Base-by-base conservation (phyloP, 768 basidiomycete genomes). In the Lepiota brunneoincarnata region DNA sequence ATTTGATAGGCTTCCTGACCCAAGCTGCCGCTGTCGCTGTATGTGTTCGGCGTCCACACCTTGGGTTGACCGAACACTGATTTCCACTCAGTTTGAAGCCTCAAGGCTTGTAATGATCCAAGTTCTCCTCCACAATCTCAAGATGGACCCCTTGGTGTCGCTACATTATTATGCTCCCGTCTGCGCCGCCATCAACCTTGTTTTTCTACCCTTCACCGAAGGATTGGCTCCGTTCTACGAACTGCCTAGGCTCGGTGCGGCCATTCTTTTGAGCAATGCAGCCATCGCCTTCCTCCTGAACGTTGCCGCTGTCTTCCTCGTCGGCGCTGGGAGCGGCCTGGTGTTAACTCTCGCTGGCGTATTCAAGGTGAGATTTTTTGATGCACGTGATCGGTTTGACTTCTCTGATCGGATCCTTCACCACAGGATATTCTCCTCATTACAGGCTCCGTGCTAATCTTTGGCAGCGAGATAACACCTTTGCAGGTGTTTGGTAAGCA, bases 101-200 rank as follows among this genome's bases (percentile, higher is more conserved):
- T 89, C 90, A 17, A 89, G 96, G 37, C 81, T 98, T 11, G 93
- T 98, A 20, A 93, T 97, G 84, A 98, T 98, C 57, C 91, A 98
- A 68, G 83, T 95, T 49, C 83, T 98, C 37, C 77, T 98, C 0
- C 93, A 97, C 65, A 94, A 94, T 35, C 74, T 97, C 64, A 97
- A 97, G 74, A 98, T 98, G 95, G 93, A 97, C 65, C 96, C 96
- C 0, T 81, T 98, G 5, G 91, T 93, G 18, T 97, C 94, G 5
- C 71, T 98, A 48, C 91, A 98, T 75, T 98, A 96, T 75, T 97
- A 94, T 66, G 94, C 95, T 9, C 94, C 94, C 12, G 91, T 98
- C 48, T 98, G 96, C 68, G 93, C 96, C 0, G 68, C 76, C 56
- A 90, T 98, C 75, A 98, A 97, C 69, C 80, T 93, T 20, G 66